Percentiles rank a stretch among this genome's conserved stretches.
Conservation (phyloP, 108 stramenopile species). For the Cyclotella sp. region DNA sequence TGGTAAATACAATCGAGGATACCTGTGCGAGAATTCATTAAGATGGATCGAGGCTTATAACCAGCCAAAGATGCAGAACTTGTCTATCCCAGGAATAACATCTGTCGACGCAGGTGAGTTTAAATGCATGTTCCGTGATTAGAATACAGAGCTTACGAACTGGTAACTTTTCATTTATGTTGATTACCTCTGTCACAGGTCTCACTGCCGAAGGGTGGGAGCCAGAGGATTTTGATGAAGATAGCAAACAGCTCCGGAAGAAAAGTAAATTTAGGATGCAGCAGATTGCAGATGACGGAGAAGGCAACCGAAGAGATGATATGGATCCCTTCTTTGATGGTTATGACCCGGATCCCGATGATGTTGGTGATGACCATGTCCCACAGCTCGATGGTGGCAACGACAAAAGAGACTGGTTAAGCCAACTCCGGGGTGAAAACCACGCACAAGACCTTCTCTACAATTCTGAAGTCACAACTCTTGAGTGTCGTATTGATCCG, state of each 20-base stretch:
- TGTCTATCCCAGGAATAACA: constrained; percentile 67
- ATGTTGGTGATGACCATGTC: constrained; percentile 11
- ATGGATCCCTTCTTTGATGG: constrained; percentile 46
- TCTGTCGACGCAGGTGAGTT: constrained; percentile 50
- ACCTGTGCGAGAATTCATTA: constrained; percentile 75
- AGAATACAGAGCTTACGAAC: too few species aligned
- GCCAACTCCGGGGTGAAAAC: constrained; percentile 6
- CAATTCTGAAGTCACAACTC: constrained; percentile 6
- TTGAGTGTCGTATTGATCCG: constrained; percentile 4
- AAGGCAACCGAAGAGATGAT: constrained; percentile 46
- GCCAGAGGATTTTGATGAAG: constrained; percentile 46
- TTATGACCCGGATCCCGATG: constrained; percentile 29
- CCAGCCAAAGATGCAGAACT: constrained; percentile 65
- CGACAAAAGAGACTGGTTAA: constrained; percentile 33
- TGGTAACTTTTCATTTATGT: too few species aligned
- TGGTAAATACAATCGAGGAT: constrained; percentile 76
- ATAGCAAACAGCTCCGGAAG: constrained; percentile 50
- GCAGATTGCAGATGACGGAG: constrained; percentile 47
- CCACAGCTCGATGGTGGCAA: constrained; percentile 4
- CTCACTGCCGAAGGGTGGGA: constrained; percentile 52
- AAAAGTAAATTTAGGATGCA: constrained; percentile 47
- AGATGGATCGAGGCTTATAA: constrained; percentile 67
- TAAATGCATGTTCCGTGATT: too few species aligned
- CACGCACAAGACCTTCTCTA: background rate
- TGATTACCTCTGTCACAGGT: constrained; percentile 2